Evolutionary conservation across 306 rosid genomes (phyloP).

Genomic region (Begonia masoniana): DNA sequence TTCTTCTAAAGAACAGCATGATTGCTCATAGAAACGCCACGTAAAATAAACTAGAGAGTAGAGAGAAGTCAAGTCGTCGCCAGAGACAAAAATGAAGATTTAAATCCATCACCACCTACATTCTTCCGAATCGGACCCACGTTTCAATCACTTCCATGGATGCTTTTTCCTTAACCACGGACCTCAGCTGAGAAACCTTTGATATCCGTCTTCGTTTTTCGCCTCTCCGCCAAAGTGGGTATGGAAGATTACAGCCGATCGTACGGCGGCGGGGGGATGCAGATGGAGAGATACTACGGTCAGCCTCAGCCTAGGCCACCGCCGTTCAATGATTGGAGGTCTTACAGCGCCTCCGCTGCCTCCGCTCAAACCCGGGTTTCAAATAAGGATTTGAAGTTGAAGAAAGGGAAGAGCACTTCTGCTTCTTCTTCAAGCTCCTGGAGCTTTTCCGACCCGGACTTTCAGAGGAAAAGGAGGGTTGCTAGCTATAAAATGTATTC

Average conservation of each 20-base stretch:
- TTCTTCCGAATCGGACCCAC: background rate
- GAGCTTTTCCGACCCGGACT: conserved; percentile 54
- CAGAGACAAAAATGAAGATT: background rate
- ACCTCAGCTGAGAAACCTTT: background rate
- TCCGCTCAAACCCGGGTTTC: conserved; percentile 33
- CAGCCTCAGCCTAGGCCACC: conserved; percentile 19
- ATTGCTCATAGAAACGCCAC: no score
- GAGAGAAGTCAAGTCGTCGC: no score
- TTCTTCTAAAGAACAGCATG: no score
- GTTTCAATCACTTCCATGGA: background rate
- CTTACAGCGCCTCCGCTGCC: conserved; percentile 32
- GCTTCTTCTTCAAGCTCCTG: conserved; percentile 40
- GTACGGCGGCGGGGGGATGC: conserved; percentile 44
- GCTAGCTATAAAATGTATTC: conserved; percentile 84
- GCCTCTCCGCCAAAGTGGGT: conserved; percentile 4
- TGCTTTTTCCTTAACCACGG: background rate
- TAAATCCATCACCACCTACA: background rate
- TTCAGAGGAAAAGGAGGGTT: conserved; percentile 85
- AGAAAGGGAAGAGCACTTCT: conserved; percentile 51
- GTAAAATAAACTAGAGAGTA: no score
- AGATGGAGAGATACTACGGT: conserved; percentile 52
- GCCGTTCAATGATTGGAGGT: conserved; percentile 26
- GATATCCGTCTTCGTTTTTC: conserved; percentile 3
- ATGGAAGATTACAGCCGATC: conserved; percentile 62
- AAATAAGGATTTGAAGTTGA: conserved; percentile 33